Conservation (phyloP, 257 asterid genomes). For the Handroanthus guayacan region DNA sequence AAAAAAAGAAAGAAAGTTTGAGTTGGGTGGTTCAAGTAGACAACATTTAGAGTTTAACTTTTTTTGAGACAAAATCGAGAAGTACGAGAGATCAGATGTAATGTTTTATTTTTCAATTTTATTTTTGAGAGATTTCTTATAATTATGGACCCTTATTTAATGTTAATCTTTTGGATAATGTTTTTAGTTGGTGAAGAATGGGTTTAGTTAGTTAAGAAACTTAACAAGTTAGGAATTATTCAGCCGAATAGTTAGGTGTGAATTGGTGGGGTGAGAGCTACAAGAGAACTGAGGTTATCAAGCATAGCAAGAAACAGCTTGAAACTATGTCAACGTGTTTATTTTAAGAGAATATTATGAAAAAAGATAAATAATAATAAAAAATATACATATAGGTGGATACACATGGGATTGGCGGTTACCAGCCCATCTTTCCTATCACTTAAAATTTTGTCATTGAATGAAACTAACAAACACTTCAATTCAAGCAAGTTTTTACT, state of each 20-base stretch:
- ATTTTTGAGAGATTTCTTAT: neutral
- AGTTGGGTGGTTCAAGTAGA: too few relatives aligned
- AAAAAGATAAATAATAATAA: slow-evolving; percentile 19
- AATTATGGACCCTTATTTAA: too few relatives aligned
- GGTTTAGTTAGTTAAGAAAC: slow-evolving; percentile 49
- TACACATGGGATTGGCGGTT: slow-evolving; percentile 58
- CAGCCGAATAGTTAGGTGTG: slow-evolving; percentile 53
- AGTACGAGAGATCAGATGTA: neutral
- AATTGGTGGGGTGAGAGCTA: slow-evolving; percentile 45
- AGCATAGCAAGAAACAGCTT: slow-evolving; percentile 21
- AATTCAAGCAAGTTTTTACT: slow-evolving; percentile 28
- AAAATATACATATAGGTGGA: slow-evolving; percentile 37
- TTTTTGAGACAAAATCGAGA: too few relatives aligned
- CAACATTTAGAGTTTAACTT: too few relatives aligned
- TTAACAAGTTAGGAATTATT: slow-evolving; percentile 40
- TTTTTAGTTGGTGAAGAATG: neutral
- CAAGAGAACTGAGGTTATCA: slow-evolving; percentile 33
- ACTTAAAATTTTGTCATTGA: slow-evolving; percentile 63
- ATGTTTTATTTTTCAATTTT: slow-evolving; percentile 17
- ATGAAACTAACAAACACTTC: slow-evolving; percentile 39
- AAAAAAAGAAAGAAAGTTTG: too few relatives aligned
- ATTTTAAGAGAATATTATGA: slow-evolving; percentile 6
- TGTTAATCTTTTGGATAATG: neutral
- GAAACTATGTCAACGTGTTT: neutral
- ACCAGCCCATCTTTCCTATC: slow-evolving; percentile 67